Conservation (phyloP, 495 filamentous ascomycete genomes). For the Trichoderma asperelloides region DNA sequence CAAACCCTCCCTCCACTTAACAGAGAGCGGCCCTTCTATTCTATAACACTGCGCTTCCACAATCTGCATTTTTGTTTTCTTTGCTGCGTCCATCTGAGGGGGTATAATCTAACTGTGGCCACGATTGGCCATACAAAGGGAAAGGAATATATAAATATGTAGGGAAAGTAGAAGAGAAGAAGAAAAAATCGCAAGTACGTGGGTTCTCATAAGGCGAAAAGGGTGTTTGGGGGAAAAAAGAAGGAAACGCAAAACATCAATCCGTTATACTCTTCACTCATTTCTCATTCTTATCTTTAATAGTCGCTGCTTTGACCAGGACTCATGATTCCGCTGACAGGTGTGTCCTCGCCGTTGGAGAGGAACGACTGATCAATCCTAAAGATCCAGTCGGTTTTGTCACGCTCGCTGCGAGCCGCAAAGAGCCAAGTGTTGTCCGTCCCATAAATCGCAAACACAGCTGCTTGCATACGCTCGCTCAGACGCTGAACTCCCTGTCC, state of each 20-base stretch:
- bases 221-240: neutral
- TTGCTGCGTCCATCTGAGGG: neutral
- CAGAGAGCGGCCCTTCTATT: neutral
- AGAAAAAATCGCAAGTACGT: neutral
- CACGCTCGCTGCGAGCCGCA: slow-evolving; percentile 71
- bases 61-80: neutral
- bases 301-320: slow-evolving; percentile 9
- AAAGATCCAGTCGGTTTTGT: slow-evolving; percentile 92
- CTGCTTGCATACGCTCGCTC: slow-evolving; percentile 48
- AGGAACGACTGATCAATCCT: slow-evolving; percentile 55
- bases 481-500: slow-evolving; percentile 30
- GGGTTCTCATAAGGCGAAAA: neutral
- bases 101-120: slow-evolving; percentile 1
- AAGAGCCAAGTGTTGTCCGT: slow-evolving; percentile 92
- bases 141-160: neutral
- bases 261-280: slow-evolving; percentile 6
- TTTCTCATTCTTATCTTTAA: neutral
- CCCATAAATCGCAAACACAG: slow-evolving; percentile 89
- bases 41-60: neutral
- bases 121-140: neutral
- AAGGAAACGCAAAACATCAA: slow-evolving; percentile 9
- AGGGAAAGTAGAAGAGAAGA: neutral
- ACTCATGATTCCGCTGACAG: slow-evolving; percentile 21
- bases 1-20: neutral
- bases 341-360: slow-evolving; percentile 19